Conservation (phyloP, 1,284 basidiomycete species). For the Termitomyces sp. region DNA sequence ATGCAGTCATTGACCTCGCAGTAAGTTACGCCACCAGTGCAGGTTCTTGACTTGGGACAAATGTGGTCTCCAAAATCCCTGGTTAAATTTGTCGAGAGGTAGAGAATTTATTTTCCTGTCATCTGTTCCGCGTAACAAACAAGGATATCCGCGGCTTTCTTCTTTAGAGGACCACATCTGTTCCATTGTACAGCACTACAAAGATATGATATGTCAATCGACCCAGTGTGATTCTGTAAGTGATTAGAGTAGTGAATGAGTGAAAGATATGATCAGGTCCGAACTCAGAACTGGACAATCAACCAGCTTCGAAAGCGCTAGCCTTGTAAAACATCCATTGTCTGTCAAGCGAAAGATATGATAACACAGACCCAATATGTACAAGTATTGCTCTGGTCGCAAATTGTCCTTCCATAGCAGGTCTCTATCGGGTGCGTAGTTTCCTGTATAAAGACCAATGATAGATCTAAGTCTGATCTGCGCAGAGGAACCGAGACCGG, state of each 20-base stretch:
- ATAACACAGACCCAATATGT: neutral
- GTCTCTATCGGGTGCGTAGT: neutral
- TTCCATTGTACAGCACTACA: constrained; percentile 59
- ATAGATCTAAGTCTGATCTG: neutral
- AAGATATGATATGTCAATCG: constrained; percentile 6
- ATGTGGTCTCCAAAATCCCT: constrained; percentile 46
- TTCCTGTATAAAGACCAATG: neutral
- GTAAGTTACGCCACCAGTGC: constrained; percentile 29
- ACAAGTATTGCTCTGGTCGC: neutral
- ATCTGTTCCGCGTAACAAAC: constrained; percentile 71
- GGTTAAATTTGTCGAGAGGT: constrained; percentile 44
- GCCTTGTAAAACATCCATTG: no score
- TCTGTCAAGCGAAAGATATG: no score
- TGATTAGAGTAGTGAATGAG: no score
- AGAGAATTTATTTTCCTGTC: constrained; percentile 69
- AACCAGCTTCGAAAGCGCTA: no score
- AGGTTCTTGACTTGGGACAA: constrained; percentile 46
- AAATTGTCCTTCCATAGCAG: no score
- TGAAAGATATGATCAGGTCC: no score
- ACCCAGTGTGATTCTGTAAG: constrained; percentile 7
- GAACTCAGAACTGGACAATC: no score
- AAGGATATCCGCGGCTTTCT: constrained; percentile 65
- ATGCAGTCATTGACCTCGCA: constrained; percentile 34
- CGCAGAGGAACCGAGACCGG: neutral
- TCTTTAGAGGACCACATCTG: constrained; percentile 47